Conservation (phyloP, 2,329 filamentous ascomycete genomes). For the Tolypocladium album region DNA sequence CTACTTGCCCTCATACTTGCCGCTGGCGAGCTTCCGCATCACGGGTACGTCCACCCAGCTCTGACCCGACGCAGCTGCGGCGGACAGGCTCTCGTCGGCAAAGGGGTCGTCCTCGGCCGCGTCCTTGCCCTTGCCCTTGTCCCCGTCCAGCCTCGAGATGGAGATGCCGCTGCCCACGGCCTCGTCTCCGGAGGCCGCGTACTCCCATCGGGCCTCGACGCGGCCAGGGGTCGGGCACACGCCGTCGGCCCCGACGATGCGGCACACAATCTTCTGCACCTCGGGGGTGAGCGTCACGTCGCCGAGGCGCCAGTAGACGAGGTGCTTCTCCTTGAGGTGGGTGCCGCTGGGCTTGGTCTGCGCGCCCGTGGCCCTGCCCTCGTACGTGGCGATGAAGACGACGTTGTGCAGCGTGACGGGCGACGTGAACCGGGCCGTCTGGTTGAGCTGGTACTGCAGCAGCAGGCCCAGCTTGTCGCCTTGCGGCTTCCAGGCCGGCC, state of each 20-base stretch:
- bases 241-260: constrained; percentile 63
- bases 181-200: constrained; percentile 28
- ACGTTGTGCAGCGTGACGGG: constrained; percentile 55
- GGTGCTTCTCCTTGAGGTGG: constrained; percentile 63
- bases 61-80: constrained; percentile 13
- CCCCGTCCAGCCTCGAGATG: constrained; percentile 42
- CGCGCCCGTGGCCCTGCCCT: constrained; percentile 55
- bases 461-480: constrained; percentile 79
- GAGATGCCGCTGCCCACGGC: constrained; percentile 51
- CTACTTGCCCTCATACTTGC: constrained; percentile 56
- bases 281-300: constrained; percentile 59
- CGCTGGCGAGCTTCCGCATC: constrained; percentile 58
- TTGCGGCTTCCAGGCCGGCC: constrained; percentile 73
- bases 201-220: constrained; percentile 77
- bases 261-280: constrained; percentile 69
- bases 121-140: constrained; percentile 32
- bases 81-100: constrained; percentile 34
- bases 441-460: constrained; percentile 76
- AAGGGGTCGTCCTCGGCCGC: constrained; percentile 53
- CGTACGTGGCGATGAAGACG: constrained; percentile 60
- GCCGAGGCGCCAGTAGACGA: constrained; percentile 72
- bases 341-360: constrained; percentile 74
- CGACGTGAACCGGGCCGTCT: constrained; percentile 38
- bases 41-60: constrained; percentile 59
- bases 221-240: constrained; percentile 61